Percentiles rank a stretch among this genome's conserved stretches.
Evolutionary conservation across 306 rosid species (phyloP).

Genomic region (Cajanus cajan): DNA sequence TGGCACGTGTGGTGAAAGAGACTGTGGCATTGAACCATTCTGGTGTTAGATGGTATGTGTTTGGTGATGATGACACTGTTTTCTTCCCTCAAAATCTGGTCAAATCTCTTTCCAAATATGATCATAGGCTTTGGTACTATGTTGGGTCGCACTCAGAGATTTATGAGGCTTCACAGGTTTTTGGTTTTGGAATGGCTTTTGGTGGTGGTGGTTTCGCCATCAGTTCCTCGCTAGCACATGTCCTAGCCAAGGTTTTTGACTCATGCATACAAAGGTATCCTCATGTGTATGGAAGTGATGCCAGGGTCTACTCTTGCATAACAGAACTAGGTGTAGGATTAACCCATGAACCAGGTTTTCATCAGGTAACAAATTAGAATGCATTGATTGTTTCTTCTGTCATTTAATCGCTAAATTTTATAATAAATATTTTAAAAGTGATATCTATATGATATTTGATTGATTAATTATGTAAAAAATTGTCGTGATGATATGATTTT

Average conservation of each 20-base stretch:
- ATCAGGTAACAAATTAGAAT: constrained; percentile 59
- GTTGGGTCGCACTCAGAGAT: constrained; percentile 69
- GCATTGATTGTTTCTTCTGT: not conserved
- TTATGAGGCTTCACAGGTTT: constrained; percentile 37
- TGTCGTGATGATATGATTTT: too few species aligned
- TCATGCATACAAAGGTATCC: constrained; percentile 73
- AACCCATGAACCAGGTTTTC: constrained; percentile 83
- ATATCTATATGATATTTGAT: too few species aligned
- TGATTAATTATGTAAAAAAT: not conserved
- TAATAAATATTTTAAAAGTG: too few species aligned
- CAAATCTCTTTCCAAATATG: constrained; percentile 76
- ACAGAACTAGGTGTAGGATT: constrained; percentile 73
- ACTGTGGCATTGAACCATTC: constrained; percentile 53
- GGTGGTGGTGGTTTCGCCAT: constrained; percentile 89
- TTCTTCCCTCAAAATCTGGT: constrained; percentile 77
- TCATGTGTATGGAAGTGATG: constrained; percentile 82
- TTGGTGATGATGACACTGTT: constrained; percentile 85
- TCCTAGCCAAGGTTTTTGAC: constrained; percentile 63
- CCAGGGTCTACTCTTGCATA: constrained; percentile 67
- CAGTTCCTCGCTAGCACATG: constrained; percentile 60
- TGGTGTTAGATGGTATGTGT: constrained; percentile 80
- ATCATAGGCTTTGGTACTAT: constrained; percentile 70
- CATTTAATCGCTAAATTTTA: not conserved
- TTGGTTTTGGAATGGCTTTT: constrained; percentile 73
- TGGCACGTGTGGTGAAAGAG: constrained; percentile 79